Conservation (phyloP, 495 filamentous ascomycete genomes). For the Jackrogersella multiformis region DNA sequence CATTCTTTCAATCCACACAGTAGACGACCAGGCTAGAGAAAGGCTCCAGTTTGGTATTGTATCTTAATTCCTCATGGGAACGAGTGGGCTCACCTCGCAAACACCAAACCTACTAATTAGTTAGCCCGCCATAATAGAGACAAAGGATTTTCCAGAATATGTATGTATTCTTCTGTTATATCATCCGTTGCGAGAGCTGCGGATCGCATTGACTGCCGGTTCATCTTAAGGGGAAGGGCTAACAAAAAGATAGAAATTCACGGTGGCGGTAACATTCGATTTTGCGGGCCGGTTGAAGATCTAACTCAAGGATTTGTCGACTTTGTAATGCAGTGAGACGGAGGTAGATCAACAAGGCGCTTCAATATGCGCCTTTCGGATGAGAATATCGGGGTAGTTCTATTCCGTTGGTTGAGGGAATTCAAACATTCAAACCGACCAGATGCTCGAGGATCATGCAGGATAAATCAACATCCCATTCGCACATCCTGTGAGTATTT, state of each 20-base stretch:
- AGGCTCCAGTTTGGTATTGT: not conserved
- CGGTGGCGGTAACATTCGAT: too few relatives aligned
- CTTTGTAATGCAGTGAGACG: constrained; percentile 14
- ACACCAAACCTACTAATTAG: too few relatives aligned
- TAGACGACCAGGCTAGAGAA: not conserved
- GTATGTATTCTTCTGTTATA: not conserved
- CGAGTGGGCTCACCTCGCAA: not conserved
- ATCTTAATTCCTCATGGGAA: not conserved
- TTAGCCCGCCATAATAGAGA: not conserved
- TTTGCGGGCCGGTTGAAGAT: constrained; percentile 7
- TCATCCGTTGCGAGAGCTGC: not conserved
- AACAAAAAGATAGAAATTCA: not conserved
- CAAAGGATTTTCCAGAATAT: not conserved
- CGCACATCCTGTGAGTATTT: too few relatives aligned
- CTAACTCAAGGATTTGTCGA: constrained; percentile 10
- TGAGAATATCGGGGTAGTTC: not conserved
- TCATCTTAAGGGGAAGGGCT: not conserved
- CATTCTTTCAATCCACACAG: not conserved
- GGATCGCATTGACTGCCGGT: not conserved
- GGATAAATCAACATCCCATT: constrained; percentile 3
- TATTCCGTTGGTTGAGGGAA: constrained; percentile 14
- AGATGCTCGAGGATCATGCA: not conserved
- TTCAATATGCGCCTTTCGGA: not conserved
- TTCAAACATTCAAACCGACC: not conserved
- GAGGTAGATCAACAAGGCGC: constrained; percentile 11